Base-by-base conservation (phyloP, 108 stramenopile species). In the Nannochloropsis oceanica region DNA sequence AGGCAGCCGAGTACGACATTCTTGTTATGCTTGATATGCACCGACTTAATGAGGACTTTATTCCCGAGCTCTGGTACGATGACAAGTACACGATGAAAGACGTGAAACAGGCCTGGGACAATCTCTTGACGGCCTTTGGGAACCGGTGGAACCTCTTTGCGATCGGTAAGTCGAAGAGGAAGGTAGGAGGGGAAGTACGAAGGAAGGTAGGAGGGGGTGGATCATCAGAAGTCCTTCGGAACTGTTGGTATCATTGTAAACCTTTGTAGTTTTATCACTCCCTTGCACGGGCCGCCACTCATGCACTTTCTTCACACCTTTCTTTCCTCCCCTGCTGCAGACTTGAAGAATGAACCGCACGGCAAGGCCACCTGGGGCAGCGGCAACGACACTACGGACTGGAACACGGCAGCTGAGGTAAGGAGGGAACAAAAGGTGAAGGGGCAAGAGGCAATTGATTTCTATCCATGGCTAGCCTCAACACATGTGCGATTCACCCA, bases 1-100 rank as follows among this genome's bases (percentile, higher is more conserved):
- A 83, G 25, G 83, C 83, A n/a, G 83, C 83, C 24, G 83, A 27
- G 13, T 44, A 44, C 25, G 83, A 42, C 83, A 83, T 83, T n/a
- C 83, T 83, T 25, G 43, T 83, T n/a, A 46, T 83, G 83, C 83
- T 83, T 13, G 83, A 83, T 42, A 83, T 83, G 83, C 83, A 83
- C 42, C 27, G 83, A 25, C n/a, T 83, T 8, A 46, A 83, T 25
- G 24, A 25, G 14, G 83, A 42, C 13, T 25, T 27, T 13, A 42
- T 42, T 22, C 81, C 34, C 24, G 42, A 82, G 81, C 42, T 42
- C 81, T 42, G 34, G 81, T 82, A 11, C 24, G 59, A 73, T n/a
- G 59, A 73, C 59, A 73, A 73, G n/a, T 73, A 73, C 59, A n/a
- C 59, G 18, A 73, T 73, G 59, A n/a, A 73, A 7, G 59, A 73